Evolutionary conservation across 2,329 filamentous ascomycete genomes (phyloP).

Genomic region (Fonsecaea monophora): DNA sequence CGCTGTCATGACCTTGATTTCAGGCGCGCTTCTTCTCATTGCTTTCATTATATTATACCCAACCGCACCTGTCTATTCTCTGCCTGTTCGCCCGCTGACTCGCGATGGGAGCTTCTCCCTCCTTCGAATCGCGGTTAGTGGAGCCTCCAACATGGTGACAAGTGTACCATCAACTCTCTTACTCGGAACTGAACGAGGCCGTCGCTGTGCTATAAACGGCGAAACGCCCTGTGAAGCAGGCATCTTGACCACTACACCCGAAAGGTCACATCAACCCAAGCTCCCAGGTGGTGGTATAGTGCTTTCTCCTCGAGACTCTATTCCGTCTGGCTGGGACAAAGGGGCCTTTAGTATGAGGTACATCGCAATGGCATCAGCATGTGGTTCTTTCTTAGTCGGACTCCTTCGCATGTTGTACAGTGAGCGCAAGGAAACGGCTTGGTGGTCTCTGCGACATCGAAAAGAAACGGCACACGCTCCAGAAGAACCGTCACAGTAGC

Average conservation of each 20-base stretch:
- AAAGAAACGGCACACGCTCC: background rate
- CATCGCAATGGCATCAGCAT: background rate
- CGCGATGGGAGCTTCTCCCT: background rate
- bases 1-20: background rate
- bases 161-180: background rate
- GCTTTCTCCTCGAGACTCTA: background rate
- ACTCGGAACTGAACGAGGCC: background rate
- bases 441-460: background rate
- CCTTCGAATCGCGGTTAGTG: background rate
- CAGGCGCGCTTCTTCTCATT: background rate
- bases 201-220: background rate
- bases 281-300: background rate
- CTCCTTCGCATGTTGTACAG: slow-evolving; percentile 2
- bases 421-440: background rate
- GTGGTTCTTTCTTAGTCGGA: background rate
- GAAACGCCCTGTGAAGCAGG: background rate
- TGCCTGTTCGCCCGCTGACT: background rate
- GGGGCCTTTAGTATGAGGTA: background rate
- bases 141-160: background rate
- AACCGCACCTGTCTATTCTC: background rate
- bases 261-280: background rate
- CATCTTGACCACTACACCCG: background rate
- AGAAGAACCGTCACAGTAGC: background rate
- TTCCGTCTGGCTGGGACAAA: background rate
- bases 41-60: background rate